These are phyloP conservation scores for Arthrinium puccinioides DNA, from an alignment of 2,329 filamentous ascomycete genomes.

Conservation along the genomic window DNA sequence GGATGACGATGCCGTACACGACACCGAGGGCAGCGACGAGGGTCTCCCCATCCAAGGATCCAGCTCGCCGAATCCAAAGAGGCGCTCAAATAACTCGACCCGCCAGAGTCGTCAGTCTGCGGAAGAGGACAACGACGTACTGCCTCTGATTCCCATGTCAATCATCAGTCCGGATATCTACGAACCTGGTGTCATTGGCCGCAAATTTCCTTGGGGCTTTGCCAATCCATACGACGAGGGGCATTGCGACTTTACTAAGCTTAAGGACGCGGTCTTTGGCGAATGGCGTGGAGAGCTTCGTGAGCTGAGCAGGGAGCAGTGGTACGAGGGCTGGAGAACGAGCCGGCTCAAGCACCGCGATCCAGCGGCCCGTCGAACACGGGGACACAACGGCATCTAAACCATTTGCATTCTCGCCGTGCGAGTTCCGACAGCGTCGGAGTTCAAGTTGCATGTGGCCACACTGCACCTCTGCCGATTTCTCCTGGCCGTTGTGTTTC, in stretches of 20 bases:
- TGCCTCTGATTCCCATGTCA: constrained; percentile 77
- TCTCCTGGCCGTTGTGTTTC: no score
- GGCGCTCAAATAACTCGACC: constrained; percentile 38
- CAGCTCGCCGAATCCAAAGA: constrained; percentile 33
- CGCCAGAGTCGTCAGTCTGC: constrained; percentile 37
- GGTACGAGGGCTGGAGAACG: constrained; percentile 94
- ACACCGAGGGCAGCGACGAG: constrained; percentile 16
- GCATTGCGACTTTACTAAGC: constrained; percentile 87
- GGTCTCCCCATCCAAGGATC: constrained; percentile 29
- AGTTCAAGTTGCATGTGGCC: no score
- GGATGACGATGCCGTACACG: constrained; percentile 34
- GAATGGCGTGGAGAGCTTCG: constrained; percentile 91
- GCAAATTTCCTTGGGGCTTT: constrained; percentile 93
- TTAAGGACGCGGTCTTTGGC: constrained; percentile 86
- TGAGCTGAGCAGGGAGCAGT: constrained; percentile 82
- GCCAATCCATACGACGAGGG: constrained; percentile 85
- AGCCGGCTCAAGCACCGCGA: constrained; percentile 53
- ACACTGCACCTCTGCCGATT: no score
- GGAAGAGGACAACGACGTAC: constrained; percentile 40
- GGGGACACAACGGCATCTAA: no score
- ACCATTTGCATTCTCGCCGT: no score
- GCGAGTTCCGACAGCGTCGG: no score
- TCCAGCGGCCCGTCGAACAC: constrained; percentile 24
- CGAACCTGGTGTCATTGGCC: constrained; percentile 70
- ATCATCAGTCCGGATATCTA: constrained; percentile 93